Conservation (phyloP, 306 rosid species). For the Cicer pinnatifidum region DNA sequence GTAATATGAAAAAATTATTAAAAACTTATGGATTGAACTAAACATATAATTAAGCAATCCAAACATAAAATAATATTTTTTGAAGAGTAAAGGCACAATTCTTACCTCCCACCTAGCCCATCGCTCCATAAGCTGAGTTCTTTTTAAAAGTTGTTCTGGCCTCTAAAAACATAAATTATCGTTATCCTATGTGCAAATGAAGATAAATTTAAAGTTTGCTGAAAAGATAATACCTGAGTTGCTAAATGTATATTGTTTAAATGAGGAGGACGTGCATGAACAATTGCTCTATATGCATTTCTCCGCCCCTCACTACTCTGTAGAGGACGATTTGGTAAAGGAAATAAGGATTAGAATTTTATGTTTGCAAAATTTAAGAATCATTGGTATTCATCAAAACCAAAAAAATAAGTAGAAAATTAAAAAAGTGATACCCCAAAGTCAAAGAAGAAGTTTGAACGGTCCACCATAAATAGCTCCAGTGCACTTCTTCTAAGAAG, state of each 20-base stretch:
- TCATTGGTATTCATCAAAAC: constrained; percentile 11
- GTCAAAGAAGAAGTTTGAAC: constrained; percentile 94
- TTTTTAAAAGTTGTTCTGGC: constrained; percentile 90
- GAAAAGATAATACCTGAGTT: constrained; percentile 72
- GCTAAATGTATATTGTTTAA: constrained; percentile 86
- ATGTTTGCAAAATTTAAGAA: constrained; percentile 27
- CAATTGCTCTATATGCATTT: constrained; percentile 94
- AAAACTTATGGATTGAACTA: background rate
- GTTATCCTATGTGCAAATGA: constrained; percentile 26
- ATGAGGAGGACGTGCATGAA: constrained; percentile 88
- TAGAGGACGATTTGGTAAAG: constrained; percentile 37
- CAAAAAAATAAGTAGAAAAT: constrained; percentile 19
- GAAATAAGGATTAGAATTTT: constrained; percentile 28
- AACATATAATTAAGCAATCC: constrained; percentile 20
- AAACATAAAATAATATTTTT: constrained; percentile 25
- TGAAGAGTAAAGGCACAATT: constrained; percentile 28
- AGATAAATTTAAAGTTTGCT: constrained; percentile 4
- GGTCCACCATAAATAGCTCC: constrained; percentile 93
- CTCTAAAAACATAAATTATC: constrained; percentile 58
- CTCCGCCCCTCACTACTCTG: constrained; percentile 85
- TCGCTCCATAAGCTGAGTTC: constrained; percentile 96
- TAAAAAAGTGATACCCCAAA: constrained; percentile 72
- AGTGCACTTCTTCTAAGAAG: constrained; percentile 96
- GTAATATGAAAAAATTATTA: background rate
- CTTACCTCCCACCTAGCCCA: constrained; percentile 99